Conservation (phyloP, 2,329 filamentous ascomycete genomes). For the Arthroderma sp. region DNA sequence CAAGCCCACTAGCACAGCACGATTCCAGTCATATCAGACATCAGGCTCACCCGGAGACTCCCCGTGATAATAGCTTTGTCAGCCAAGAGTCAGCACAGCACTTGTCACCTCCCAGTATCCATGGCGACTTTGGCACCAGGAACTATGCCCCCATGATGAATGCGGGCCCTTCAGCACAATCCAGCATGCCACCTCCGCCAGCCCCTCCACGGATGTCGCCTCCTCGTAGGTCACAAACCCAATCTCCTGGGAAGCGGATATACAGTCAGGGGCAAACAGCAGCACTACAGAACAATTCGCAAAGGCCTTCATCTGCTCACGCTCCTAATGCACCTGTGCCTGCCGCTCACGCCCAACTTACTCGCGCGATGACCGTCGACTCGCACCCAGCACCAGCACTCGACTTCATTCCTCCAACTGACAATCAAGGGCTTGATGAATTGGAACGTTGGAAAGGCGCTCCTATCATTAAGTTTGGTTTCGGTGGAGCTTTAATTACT, state of each 20-base stretch:
- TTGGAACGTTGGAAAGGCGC: slow-evolving; percentile 83
- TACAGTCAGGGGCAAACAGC: slow-evolving; percentile 36
- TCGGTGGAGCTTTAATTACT: slow-evolving; percentile 69
- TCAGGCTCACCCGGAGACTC: background rate
- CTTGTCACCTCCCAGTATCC: background rate
- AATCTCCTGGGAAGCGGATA: slow-evolving; percentile 46
- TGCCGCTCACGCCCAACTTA: slow-evolving; percentile 22
- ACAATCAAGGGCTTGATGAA: slow-evolving; percentile 53
- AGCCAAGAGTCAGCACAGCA: background rate
- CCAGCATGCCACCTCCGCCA: background rate
- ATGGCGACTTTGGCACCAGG: background rate
- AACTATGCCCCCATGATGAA: background rate
- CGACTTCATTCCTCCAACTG: slow-evolving; percentile 45
- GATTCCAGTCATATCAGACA: slow-evolving; percentile 9
- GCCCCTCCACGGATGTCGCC: slow-evolving; percentile 23
- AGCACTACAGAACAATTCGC: slow-evolving; percentile 35
- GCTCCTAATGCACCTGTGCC: slow-evolving; percentile 25
- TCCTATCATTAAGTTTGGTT: slow-evolving; percentile 77
- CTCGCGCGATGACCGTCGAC: slow-evolving; percentile 15
- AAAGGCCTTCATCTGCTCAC: slow-evolving; percentile 45
- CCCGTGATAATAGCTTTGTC: background rate
- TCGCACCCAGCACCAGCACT: slow-evolving; percentile 39
- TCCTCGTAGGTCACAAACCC: slow-evolving; percentile 43
- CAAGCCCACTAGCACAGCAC: slow-evolving; percentile 50
- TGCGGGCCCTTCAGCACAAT: background rate